Base-by-base conservation (phyloP, 352 stramenopile species). In the Pythium grandisporangium region DNA sequence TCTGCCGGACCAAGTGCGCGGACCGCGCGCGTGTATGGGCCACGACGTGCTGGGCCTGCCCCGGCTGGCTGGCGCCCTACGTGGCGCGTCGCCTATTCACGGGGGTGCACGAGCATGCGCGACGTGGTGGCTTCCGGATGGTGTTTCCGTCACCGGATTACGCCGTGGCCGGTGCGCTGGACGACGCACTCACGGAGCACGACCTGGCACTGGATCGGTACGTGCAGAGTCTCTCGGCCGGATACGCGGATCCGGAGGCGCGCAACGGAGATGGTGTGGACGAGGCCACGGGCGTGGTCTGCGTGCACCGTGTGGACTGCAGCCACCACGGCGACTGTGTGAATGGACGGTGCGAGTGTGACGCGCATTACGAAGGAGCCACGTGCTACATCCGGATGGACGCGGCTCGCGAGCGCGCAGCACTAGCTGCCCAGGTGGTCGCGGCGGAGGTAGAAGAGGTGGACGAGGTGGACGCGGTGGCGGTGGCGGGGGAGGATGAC, bases 361-460 rank as follows among this genome's bases (percentile, higher is more conserved):
- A 91, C 42, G 50, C 37, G 12, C 65, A 58, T 21, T 95, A 84
- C 37, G 77, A 88, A 61, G 82, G 82, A 10, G 47, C 66, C 7
- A 87, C 72, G 30, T 95, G 82, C 58, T 92, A 93, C 51, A 68
- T 92, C 11, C 78, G 75, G 4, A 79, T 77, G 33, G 70, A 85
- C 48, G 42, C 66, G 33, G 58, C 65, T 3, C 48, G n/a, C n/a
- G n/a, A n/a, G n/a, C n/a, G n/a, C n/a, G n/a, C n/a, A n/a, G n/a
- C n/a, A n/a, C n/a, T n/a, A n/a, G n/a, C n/a, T n/a, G n/a, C n/a
- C n/a, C n/a, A n/a, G n/a, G n/a, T n/a, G n/a, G n/a, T n/a, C n/a
- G n/a, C n/a, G n/a, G n/a, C n/a, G n/a, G n/a, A n/a, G n/a, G n/a
- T n/a, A n/a, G n/a, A n/a, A n/a, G n/a, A n/a, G n/a, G n/a, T n/a